Evolutionary conservation across 805 yeast species (phyloP).

Genomic region (Wickerhamiella hasegawae): DNA sequence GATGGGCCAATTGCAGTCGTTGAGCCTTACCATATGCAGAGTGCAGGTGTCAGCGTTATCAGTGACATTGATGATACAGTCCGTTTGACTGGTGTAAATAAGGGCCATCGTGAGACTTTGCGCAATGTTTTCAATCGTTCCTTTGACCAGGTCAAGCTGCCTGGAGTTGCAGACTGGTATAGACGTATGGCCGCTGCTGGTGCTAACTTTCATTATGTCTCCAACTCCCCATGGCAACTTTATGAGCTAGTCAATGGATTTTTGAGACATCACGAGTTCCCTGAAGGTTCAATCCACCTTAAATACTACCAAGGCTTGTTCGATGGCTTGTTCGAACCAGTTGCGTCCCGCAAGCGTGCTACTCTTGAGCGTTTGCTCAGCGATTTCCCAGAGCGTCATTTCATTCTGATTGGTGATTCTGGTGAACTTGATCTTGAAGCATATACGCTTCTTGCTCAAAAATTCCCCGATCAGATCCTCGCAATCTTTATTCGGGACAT

Average conservation of each 20-base stretch:
- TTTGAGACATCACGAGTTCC: conserved; percentile 40
- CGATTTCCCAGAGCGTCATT: conserved; percentile 65
- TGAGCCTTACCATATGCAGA: conserved; percentile 9
- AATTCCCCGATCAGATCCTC: conserved; percentile 44
- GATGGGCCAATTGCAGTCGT: conserved; percentile 1
- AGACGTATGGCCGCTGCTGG: conserved; percentile 31
- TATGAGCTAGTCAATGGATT: conserved; percentile 45
- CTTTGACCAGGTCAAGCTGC: conserved; percentile 50
- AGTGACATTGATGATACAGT: conserved; percentile 93
- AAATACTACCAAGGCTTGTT: conserved; percentile 76
- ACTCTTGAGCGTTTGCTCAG: conserved; percentile 44
- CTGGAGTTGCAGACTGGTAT: conserved; percentile 64
- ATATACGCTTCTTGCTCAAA: conserved; percentile 50
- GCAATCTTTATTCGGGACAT: conserved; percentile 77
- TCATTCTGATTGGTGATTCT: conserved; percentile 82
- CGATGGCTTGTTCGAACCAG: conserved; percentile 72
- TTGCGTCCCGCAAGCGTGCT: conserved; percentile 60
- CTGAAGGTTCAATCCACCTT: conserved; percentile 70
- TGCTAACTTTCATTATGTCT: conserved; percentile 75
- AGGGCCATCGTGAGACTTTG: conserved; percentile 72
- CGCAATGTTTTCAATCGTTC: conserved; percentile 59
- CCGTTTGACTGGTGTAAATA: conserved; percentile 76
- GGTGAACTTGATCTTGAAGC: conserved; percentile 95
- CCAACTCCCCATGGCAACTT: conserved; percentile 90
- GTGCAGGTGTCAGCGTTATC: conserved; percentile 51